Base-by-base conservation (phyloP, 129 eudicot genomes). In the Saposhnikovia divaricata region DNA sequence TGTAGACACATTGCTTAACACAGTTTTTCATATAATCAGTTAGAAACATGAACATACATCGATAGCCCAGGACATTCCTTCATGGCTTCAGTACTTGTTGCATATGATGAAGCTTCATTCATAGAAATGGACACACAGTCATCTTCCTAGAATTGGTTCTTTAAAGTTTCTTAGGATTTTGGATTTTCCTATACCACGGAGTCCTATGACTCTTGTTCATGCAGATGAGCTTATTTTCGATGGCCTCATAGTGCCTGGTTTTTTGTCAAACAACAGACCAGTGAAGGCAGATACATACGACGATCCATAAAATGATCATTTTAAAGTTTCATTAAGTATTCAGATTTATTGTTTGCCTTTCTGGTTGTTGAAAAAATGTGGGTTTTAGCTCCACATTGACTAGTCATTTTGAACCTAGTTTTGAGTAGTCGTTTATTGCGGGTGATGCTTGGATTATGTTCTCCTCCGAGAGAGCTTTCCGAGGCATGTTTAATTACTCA, bases 51-150 rank as follows among this genome's bases (percentile, higher is more conserved):
- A 31, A 31, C 98, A 43, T 80, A 89, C 25, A 76, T 79, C 4
- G 83, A 79, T 34, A 89, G 89, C 81, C 76, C 81, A 7, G 86
- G 82, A 4, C 73, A 83, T 19, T 91, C 97, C 2, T 80, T 86
- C 77, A 81, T 89, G 69, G 78, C 76, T 74, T 89, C 91, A n/a
- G n/a, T n/a, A 12, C 77, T 88, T 78, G 91, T 88, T 82, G 86
- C 81, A 37, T 31, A 88, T 25, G 93, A 92, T 63, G 82, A 84
- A 45, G 83, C 91, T 55, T 88, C 89, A 46, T 93, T 93, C 90
- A 93, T 91, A 19, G 98, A 93, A 77, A 93, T 93, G 93, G 98
- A 93, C 63, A 93, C 97, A 4, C 85, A 83, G 61, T 81, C 88
- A 68, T 90, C 98, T 3, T 89, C 95, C 31, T 93, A 96, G 7